Evolutionary conservation across 2,329 filamentous ascomycete species (phyloP).

Genomic region (Blastomyces gilchristii): DNA sequence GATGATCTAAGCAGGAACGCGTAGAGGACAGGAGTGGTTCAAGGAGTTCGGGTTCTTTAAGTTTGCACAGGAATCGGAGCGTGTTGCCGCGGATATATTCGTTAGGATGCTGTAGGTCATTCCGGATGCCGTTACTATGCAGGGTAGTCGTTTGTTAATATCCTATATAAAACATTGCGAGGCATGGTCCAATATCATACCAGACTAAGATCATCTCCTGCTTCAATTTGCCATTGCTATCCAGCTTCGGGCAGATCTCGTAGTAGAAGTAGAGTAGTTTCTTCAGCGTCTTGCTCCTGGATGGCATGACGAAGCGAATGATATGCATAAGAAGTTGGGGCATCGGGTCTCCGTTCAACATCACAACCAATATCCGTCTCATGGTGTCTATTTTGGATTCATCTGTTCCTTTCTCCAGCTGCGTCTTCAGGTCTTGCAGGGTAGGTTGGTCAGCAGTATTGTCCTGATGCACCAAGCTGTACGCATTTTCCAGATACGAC

Average conservation of each 20-base stretch:
- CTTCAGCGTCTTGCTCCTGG: conserved; percentile 91
- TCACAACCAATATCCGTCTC: conserved; percentile 91
- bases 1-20: conserved; percentile 83
- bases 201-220: conserved; percentile 99
- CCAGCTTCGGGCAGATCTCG: conserved; percentile 94
- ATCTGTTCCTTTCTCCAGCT: conserved; percentile 88
- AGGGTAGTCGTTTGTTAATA: not conserved
- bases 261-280: conserved; percentile 99
- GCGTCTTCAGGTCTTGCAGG: conserved; percentile 80
- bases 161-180: not conserved
- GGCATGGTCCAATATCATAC: conserved; percentile 41
- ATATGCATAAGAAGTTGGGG: conserved; percentile 97
- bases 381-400: conserved; percentile 90
- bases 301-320: conserved; percentile 99
- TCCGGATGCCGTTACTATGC: conserved; percentile 85
- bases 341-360: conserved; percentile 97
- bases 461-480: conserved; percentile 96
- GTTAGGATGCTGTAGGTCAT: conserved; percentile 93
- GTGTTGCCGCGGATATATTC: conserved; percentile 98
- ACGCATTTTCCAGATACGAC: conserved; percentile 85
- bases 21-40: conserved; percentile 91
- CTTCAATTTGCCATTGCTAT: conserved; percentile 86
- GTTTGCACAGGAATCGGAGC: conserved; percentile 92
- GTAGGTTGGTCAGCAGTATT: conserved; percentile 88
- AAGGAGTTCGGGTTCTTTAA: conserved; percentile 89